Evolutionary conservation across 2,329 filamentous ascomycete species (phyloP).

Genomic region (Trichophyton rubrum): DNA sequence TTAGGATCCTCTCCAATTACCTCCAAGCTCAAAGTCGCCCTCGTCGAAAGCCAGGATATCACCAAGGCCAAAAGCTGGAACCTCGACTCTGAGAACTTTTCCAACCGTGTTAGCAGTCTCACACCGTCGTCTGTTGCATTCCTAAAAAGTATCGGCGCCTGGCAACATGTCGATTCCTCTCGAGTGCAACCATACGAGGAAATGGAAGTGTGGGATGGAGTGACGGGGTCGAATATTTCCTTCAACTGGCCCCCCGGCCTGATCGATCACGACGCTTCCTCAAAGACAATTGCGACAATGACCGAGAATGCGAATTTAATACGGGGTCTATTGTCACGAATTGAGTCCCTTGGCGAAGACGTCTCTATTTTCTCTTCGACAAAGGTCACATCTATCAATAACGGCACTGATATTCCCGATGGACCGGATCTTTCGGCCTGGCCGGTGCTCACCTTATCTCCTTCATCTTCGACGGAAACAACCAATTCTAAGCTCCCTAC

Average conservation of each 20-base stretch:
- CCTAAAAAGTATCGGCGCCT: slow-evolving; percentile 70
- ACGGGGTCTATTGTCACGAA: slow-evolving; percentile 57
- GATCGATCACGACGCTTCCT: slow-evolving; percentile 35
- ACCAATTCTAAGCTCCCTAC: slow-evolving; percentile 33
- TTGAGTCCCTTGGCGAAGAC: slow-evolving; percentile 51
- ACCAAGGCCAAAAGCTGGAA: slow-evolving; percentile 54
- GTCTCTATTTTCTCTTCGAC: slow-evolving; percentile 63
- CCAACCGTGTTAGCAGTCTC: slow-evolving; percentile 89
- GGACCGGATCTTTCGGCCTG: slow-evolving; percentile 69
- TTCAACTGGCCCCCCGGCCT: slow-evolving; percentile 55
- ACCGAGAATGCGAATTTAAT: slow-evolving; percentile 87
- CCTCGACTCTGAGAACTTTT: slow-evolving; percentile 57
- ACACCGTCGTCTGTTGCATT: slow-evolving; percentile 81
- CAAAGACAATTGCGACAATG: slow-evolving; percentile 79
- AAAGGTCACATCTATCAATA: slow-evolving; percentile 64
- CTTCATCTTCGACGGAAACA: slow-evolving; percentile 27
- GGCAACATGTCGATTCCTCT: slow-evolving; percentile 58
- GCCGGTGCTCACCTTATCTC: slow-evolving; percentile 67
- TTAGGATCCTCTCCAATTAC: slow-evolving; percentile 66
- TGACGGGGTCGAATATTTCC: slow-evolving; percentile 73
- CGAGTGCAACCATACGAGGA: slow-evolving; percentile 81
- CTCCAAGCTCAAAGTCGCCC: slow-evolving; percentile 64
- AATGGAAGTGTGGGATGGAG: slow-evolving; percentile 98
- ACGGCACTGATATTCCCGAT: slow-evolving; percentile 55
- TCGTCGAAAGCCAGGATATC: slow-evolving; percentile 83